Evolutionary conservation across 495 filamentous ascomycete species (phyloP), one percentile per base, ranked within the genome.

Genomic region (Choiromyces venosus): DNA sequence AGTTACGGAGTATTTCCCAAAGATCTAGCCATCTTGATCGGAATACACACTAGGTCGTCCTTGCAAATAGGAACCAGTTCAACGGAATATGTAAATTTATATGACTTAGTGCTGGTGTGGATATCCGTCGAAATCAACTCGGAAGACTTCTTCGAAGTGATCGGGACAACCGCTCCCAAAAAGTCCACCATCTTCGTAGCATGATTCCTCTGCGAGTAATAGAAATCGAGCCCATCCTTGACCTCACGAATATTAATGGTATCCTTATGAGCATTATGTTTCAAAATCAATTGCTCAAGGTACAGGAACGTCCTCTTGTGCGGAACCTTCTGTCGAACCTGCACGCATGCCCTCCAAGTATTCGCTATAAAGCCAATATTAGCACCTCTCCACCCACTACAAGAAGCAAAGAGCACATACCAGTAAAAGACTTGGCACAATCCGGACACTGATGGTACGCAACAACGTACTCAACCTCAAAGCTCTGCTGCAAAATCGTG

Each of bases 301-400:
- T 92, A 96, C 10, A 98, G 84, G 84, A 99, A 98, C 7, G 95
- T 98, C 74, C 96, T 87, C 86, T 99, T 99, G 83, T 99, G 96
- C 0, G 92, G 88, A 36, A 99, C 96, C 81, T 97, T 96, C 83
- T 99, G 96, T 44, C 96, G 92, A 33, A 98, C 91, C 83, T 98
- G 96, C 7, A 97, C 91, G 42, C 87, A 87, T 5, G 93, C 93
- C 75, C 90, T 84, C 91, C 91, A 95, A 25, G 93, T 93, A 83
- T 98, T 94, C 74, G 91, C 91, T 12, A 94, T 98, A 29, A 76
- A 80, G 25, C 19, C 16, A 56, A 44, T 7, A 10, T 56, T 38
- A 33, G 52, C 56, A 56, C 25, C 38, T 10, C n/a, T 21, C 10
- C n/a, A 35, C 21, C 40, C 33, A 19, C 39, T 25, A 37, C 35